These are phyloP conservation scores for Cornus florida DNA, from an alignment of 148 eudicot genomes.

Conservation along the genomic window DNA sequence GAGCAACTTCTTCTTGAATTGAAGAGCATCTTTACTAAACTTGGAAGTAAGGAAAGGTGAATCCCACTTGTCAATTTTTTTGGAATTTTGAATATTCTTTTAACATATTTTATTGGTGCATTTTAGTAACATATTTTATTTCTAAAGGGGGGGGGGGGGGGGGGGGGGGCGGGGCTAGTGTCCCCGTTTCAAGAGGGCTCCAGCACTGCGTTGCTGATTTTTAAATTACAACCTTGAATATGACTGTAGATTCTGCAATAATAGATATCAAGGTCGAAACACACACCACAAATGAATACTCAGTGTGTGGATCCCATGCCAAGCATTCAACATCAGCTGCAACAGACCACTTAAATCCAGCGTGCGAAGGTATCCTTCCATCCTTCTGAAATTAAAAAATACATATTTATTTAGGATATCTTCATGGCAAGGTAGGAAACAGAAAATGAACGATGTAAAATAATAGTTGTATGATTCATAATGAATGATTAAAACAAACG, in stretches of 20 bases:
- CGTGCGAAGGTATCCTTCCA: conserved; percentile 73
- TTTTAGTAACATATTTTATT: no score
- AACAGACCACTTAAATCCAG: conserved; percentile 85
- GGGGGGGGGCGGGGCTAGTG: no score
- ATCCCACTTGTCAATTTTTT: no score
- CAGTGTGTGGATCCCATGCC: conserved; percentile 93
- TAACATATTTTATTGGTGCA: no score
- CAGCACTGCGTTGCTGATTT: neutral
- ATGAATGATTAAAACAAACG: neutral
- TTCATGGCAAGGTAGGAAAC: neutral
- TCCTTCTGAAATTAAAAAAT: conserved; percentile 62
- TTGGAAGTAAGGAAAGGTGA: no score
- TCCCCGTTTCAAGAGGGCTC: neutral
- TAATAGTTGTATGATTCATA: neutral
- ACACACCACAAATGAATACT: conserved; percentile 81
- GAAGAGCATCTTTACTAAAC: no score
- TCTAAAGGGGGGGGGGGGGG: no score
- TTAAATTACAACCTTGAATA: neutral
- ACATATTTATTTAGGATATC: neutral
- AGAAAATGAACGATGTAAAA: neutral
- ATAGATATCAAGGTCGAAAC: neutral
- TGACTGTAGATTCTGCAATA: neutral
- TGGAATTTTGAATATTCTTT: no score
- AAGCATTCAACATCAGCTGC: conserved; percentile 87
- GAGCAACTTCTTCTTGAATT: no score